These are phyloP conservation scores for Hypoxylon sp. DNA, from an alignment of 2,329 filamentous ascomycete genomes.

Conservation along the genomic window DNA sequence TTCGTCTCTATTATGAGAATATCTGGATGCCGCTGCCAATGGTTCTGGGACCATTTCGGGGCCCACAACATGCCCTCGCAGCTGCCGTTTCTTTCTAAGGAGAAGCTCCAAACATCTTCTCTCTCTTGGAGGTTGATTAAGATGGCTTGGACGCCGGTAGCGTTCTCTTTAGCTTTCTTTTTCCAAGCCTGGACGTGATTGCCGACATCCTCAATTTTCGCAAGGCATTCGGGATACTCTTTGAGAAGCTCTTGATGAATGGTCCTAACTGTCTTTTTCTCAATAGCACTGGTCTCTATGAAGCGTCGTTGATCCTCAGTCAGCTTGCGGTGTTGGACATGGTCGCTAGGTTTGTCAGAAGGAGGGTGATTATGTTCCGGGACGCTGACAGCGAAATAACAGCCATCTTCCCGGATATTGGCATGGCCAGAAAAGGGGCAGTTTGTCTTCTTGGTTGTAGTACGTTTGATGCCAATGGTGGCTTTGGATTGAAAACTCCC, in stretches of 20 bases:
- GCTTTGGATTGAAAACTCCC: conserved; percentile 49
- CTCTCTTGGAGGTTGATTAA: conserved; percentile 49
- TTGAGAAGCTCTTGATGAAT: conserved; percentile 48
- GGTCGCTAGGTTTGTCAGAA: conserved; percentile 45
- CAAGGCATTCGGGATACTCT: conserved; percentile 44
- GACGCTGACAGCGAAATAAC: conserved; percentile 47
- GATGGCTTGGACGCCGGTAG: conserved; percentile 50
- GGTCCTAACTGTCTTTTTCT: conserved; percentile 46
- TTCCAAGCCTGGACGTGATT: conserved; percentile 51
- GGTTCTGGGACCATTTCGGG: conserved; percentile 48
- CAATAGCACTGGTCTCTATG: conserved; percentile 48
- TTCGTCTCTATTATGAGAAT: conserved; percentile 50
- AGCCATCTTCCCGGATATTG: conserved; percentile 49
- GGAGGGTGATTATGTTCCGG: conserved; percentile 51
- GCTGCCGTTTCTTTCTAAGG: conserved; percentile 46
- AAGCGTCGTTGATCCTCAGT: conserved; percentile 49
- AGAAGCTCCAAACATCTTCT: conserved; percentile 50
- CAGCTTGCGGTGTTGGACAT: conserved; percentile 49
- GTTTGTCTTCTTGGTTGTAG: conserved; percentile 50
- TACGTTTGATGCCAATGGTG: conserved; percentile 46
- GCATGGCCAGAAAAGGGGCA: conserved; percentile 49
- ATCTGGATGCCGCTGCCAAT: conserved; percentile 51
- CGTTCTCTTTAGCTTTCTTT: conserved; percentile 49
- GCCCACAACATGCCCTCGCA: conserved; percentile 51
- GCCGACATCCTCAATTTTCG: conserved; percentile 50